Evolutionary conservation across 208 protist genomes (phyloP).

Genomic region (Leishmania gerbilli): DNA sequence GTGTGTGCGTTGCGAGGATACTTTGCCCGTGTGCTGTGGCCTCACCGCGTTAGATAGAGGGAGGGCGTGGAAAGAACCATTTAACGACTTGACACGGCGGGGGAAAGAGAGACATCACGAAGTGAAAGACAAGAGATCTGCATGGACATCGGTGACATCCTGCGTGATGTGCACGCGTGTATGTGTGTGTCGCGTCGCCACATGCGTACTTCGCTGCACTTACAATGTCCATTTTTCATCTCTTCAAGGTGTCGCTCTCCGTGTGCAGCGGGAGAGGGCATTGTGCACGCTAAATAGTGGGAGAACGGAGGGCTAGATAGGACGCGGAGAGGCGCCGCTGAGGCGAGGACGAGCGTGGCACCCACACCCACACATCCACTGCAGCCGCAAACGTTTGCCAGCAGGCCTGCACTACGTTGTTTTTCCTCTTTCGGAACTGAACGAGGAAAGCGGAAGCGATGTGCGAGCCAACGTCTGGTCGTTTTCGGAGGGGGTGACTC

Average conservation of each 20-base stretch:
- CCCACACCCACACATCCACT: background rate
- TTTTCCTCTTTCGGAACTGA: background rate
- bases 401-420: background rate
- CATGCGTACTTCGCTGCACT: background rate
- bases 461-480: background rate
- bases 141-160: background rate
- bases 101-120: background rate
- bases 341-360: background rate
- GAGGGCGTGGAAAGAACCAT: background rate
- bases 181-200: background rate
- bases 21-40: background rate
- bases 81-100: constrained; percentile 4
- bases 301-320: background rate
- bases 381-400: background rate
- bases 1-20: background rate
- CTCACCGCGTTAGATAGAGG: no score
- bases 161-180: background rate
- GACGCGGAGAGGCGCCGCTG: background rate
- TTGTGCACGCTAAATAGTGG: background rate
- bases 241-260: background rate
- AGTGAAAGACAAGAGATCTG: background rate
- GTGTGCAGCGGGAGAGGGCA: background rate
- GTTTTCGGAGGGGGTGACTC: background rate
- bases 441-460: background rate
- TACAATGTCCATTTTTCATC: background rate